These are phyloP conservation scores for Candida smagusa DNA, from an alignment of 1,139 yeast species.

Conservation along the genomic window DNA sequence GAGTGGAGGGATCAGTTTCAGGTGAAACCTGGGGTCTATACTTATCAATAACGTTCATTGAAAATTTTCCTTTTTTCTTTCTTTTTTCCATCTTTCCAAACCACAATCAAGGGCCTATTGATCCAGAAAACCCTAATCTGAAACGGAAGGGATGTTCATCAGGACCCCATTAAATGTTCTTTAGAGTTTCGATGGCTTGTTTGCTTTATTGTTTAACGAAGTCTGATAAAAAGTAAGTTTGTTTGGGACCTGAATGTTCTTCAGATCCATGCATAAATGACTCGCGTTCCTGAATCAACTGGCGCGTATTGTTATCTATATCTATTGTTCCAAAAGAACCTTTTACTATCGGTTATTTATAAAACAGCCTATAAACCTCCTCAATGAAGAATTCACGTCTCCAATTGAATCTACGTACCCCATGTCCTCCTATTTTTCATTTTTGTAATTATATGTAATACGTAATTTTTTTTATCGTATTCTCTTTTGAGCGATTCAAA, in stretches of 20 bases:
- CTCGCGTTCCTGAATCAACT: too few relatives aligned
- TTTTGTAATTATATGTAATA: neutral
- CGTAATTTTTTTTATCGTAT: neutral
- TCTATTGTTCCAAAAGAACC: too few relatives aligned
- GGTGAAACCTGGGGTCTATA: slow-evolving; percentile 48
- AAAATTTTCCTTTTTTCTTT: neutral
- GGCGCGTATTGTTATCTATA: too few relatives aligned
- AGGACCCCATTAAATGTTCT: neutral
- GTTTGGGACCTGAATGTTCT: neutral
- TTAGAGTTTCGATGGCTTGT: neutral
- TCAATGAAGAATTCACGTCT: too few relatives aligned
- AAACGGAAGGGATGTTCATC: neutral
- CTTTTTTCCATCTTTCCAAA: neutral
- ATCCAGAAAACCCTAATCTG: neutral
- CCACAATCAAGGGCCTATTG: neutral
- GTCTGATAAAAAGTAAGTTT: neutral
- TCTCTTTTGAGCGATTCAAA: neutral
- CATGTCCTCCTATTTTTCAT: too few relatives aligned
- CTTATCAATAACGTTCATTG: slow-evolving; percentile 12
- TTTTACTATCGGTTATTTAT: too few relatives aligned
- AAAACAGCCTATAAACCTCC: too few relatives aligned
- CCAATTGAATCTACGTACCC: too few relatives aligned
- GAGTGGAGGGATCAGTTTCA: slow-evolving; percentile 70
- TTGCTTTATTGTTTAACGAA: neutral
- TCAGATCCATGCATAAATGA: neutral